Conservation (phyloP, 805 yeast genomes). For the Yarrowia divulgata region DNA sequence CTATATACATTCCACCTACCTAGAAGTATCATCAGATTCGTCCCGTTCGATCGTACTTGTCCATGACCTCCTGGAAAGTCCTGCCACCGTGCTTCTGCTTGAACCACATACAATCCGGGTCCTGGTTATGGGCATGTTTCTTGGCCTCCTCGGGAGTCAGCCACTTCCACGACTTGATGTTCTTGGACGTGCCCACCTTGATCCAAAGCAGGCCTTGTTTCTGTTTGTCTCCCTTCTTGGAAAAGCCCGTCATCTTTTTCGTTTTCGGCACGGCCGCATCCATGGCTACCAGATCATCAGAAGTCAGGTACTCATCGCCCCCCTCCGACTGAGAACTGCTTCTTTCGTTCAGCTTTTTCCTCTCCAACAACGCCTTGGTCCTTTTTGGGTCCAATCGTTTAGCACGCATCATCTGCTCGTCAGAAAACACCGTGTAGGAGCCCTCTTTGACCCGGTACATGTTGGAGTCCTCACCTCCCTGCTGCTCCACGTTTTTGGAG, state of each 20-base stretch:
- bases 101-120: conserved; percentile 17
- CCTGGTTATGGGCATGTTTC: neutral
- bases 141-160: conserved; percentile 1
- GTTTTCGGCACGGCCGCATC: neutral
- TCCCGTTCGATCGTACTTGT: neutral
- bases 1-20: too few species aligned
- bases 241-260: neutral
- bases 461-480: neutral
- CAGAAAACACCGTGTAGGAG: neutral
- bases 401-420: neutral
- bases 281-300: neutral
- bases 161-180: conserved; percentile 32
- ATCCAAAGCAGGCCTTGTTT: neutral
- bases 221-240: conserved; percentile 1
- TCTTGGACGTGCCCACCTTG: conserved; percentile 18
- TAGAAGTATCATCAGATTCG: too few species aligned
- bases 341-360: too few species aligned
- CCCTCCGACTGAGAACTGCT: neutral
- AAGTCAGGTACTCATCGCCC: neutral
- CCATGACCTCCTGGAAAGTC: conserved; percentile 5
- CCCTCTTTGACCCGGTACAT: conserved; percentile 26
- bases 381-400: neutral
- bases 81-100: conserved; percentile 1
- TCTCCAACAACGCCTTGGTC: neutral
- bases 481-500: neutral